A percentile compares a stretch with the other conserved stretches of the same genome.
phyloP scores from a whole-genome alignment of 2,329 filamentous ascomycete genomes.

The Tolypocladium sp. region DNA sequence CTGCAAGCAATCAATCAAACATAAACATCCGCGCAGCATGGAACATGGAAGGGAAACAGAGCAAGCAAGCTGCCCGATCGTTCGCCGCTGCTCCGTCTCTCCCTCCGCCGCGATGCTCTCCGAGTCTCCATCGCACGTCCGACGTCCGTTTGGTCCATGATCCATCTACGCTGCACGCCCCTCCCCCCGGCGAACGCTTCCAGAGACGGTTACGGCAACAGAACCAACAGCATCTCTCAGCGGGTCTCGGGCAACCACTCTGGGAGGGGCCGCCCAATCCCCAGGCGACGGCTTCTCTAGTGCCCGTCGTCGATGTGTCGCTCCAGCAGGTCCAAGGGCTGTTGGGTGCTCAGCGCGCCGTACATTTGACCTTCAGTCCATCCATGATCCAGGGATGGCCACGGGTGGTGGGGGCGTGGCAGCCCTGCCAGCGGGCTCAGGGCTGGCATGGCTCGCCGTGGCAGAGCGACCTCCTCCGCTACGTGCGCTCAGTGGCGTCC shows the following conservation, averaged over 20 bases:
- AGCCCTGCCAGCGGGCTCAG: slow-evolving; percentile 1
- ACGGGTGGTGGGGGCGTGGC: background rate
- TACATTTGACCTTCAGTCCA: background rate
- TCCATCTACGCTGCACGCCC: background rate
- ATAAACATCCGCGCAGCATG: background rate
- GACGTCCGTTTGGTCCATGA: background rate
- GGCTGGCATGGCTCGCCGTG: background rate
- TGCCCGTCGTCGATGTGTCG: slow-evolving; percentile 1
- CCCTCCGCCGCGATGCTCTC: background rate
- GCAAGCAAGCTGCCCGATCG: background rate
- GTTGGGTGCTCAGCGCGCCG: background rate
- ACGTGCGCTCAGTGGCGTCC: background rate
- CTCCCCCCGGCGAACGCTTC: background rate
- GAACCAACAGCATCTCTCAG: background rate
- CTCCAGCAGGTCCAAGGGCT: background rate
- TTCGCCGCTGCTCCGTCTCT: background rate
- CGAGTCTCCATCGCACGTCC: background rate
- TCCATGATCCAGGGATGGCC: background rate
- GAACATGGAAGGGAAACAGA: too few species aligned
- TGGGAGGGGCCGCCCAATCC: background rate
- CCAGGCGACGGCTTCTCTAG: slow-evolving; percentile 5
- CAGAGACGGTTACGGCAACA: background rate
- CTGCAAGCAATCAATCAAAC: background rate
- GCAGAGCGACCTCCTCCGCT: background rate
- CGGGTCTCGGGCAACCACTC: background rate